These are phyloP conservation scores for Peronosclerospora sorghi DNA, from an alignment of 352 stramenopile species.

Conservation along the genomic window DNA sequence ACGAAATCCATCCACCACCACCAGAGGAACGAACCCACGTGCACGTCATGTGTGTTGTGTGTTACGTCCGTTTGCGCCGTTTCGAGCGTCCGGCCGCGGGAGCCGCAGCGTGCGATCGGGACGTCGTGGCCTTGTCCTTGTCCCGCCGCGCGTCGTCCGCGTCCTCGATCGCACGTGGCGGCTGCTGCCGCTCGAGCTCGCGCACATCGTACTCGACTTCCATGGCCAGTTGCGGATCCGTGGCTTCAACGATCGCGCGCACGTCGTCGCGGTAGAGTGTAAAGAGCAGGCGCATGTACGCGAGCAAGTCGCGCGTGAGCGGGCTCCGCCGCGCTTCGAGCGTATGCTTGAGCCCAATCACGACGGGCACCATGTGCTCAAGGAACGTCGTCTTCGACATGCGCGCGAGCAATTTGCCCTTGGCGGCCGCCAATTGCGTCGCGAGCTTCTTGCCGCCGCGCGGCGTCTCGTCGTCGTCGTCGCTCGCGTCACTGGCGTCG, in stretches of 20 bases:
- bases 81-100: too few species aligned
- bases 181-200: conserved; percentile 55
- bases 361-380: conserved; percentile 93
- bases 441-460: conserved; percentile 30
- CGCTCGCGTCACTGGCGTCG: conserved; percentile 40
- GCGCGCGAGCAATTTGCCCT: conserved; percentile 89
- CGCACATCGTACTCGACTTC: conserved; percentile 94
- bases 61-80: too few species aligned
- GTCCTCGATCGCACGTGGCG: too few species aligned
- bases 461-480: conserved; percentile 59
- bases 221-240: conserved; percentile 89
- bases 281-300: conserved; percentile 92
- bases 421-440: conserved; percentile 80
- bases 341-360: conserved; percentile 92
- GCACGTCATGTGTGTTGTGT: too few species aligned
- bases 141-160: too few species aligned
- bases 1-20: too few species aligned
- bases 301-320: conserved; percentile 89
- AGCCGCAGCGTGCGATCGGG: too few species aligned
- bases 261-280: conserved; percentile 89
- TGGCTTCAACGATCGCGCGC: conserved; percentile 85
- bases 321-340: conserved; percentile 90
- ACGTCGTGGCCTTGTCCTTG: too few species aligned
- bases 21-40: too few species aligned
- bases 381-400: conserved; percentile 96